Percentiles rank a stretch among this genome's conserved stretches.
Conservation (phyloP, 1,284 basidiomycete genomes). For the Cryptococcus depauperatus region DNA sequence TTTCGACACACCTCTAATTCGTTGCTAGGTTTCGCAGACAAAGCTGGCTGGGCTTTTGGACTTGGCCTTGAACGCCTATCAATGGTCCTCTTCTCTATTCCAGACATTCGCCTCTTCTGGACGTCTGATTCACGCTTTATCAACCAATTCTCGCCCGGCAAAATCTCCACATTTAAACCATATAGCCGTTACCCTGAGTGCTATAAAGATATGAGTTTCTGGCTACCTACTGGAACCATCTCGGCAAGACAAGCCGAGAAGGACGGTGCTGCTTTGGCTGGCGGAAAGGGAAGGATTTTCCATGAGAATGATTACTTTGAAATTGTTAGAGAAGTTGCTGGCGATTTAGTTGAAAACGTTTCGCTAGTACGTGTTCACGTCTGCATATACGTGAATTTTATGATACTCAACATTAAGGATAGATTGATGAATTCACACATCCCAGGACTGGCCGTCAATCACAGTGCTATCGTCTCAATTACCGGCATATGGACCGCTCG, state of each 20-base stretch:
- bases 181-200: slow-evolving; percentile 86
- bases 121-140: slow-evolving; percentile 80
- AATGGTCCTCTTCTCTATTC: slow-evolving; percentile 95
- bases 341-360: slow-evolving; percentile 87
- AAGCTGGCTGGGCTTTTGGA: slow-evolving; percentile 97
- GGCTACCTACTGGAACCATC: slow-evolving; percentile 54
- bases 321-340: slow-evolving; percentile 81
- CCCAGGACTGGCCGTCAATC: slow-evolving; percentile 76
- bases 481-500: slow-evolving; percentile 93
- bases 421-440: slow-evolving; percentile 90
- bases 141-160: slow-evolving; percentile 69
- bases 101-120: slow-evolving; percentile 99
- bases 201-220: slow-evolving; percentile 87
- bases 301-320: slow-evolving; percentile 98
- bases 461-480: slow-evolving; percentile 85
- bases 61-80: slow-evolving; percentile 95
- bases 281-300: slow-evolving; percentile 43
- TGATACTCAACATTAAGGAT: not conserved
- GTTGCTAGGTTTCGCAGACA: slow-evolving; percentile 60
- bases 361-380: slow-evolving; percentile 54
- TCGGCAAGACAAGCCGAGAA: not conserved
- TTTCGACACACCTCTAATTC: not conserved
- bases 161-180: slow-evolving; percentile 70
- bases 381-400: not conserved
- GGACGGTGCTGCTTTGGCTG: too few species aligned